Evolutionary conservation across 176 grass and related monocot genomes (phyloP).

Genomic region (Stipa capillata): DNA sequence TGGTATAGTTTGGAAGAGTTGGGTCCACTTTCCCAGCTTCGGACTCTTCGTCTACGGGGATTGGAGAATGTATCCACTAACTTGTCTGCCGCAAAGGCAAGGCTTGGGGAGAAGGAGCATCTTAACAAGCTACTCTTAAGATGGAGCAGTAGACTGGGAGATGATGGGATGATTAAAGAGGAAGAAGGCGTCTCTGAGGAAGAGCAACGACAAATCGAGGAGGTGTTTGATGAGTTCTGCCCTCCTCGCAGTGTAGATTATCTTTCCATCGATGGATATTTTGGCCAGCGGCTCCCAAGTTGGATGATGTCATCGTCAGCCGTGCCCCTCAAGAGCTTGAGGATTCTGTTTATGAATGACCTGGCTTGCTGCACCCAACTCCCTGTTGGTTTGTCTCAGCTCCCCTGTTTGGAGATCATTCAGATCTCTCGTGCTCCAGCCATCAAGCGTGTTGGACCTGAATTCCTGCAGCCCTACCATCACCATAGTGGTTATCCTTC

Average conservation of each 20-base stretch:
- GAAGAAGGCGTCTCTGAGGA: background rate
- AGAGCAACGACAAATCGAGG: background rate
- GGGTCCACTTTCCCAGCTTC: background rate
- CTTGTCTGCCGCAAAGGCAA: background rate
- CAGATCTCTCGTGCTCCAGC: background rate
- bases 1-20: background rate
- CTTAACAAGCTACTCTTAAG: background rate
- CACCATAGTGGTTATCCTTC: background rate
- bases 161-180: background rate
- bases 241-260: background rate
- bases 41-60: background rate
- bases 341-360: background rate
- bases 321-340: background rate
- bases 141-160: background rate
- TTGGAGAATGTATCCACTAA: background rate
- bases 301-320: background rate
- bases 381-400: constrained; percentile 2
- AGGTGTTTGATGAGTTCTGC: constrained; percentile 11
- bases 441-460: background rate
- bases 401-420: background rate
- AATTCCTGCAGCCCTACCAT: background rate
- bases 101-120: background rate
- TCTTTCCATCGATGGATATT: background rate
- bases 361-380: background rate
- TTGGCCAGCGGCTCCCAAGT: background rate